Evolutionary conservation across 1,139 yeast genomes (phyloP).

Genomic region (Entelexis sorbosivorans): DNA sequence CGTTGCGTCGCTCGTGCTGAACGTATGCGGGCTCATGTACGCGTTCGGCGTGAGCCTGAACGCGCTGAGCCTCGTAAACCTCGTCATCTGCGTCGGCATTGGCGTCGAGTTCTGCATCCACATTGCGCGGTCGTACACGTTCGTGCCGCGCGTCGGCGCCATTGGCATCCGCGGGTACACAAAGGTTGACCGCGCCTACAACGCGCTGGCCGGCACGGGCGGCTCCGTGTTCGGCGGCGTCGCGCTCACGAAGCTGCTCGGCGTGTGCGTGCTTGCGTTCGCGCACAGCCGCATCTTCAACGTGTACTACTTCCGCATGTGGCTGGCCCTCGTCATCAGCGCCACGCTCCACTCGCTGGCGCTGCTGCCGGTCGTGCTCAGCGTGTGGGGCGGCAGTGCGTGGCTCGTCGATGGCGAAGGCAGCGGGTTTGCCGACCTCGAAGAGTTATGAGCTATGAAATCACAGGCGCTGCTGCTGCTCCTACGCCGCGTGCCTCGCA

Average conservation of each 20-base stretch:
- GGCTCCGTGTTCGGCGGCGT: conserved; percentile 85
- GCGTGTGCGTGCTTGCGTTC: conserved; percentile 76
- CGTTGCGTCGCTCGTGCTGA: conserved; percentile 53
- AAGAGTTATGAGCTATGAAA: conserved; percentile 16
- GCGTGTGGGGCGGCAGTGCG: conserved; percentile 52
- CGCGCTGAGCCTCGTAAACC: conserved; percentile 80
- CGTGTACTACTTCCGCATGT: conserved; percentile 87
- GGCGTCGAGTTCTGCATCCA: conserved; percentile 92
- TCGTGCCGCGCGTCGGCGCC: conserved; percentile 28
- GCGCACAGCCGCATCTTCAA: conserved; percentile 80
- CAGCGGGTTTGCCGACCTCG: conserved; percentile 18
- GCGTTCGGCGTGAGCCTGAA: conserved; percentile 67
- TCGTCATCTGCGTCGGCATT: conserved; percentile 80
- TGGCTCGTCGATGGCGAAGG: conserved; percentile 25
- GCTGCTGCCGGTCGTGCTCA: conserved; percentile 62
- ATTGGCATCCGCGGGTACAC: conserved; percentile 25
- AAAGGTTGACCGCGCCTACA: conserved; percentile 37
- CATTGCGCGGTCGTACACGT: conserved; percentile 65
- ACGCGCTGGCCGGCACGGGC: conserved; percentile 65
- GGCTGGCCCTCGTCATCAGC: conserved; percentile 69
- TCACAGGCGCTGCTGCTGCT: no score
- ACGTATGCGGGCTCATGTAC: conserved; percentile 73
- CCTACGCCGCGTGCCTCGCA: background rate
- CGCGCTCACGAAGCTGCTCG: conserved; percentile 77
- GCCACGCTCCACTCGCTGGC: conserved; percentile 72